A percentile compares a stretch with the other conserved stretches of the same genome.
phyloP scores from a whole-genome alignment of 148 eudicot genomes.

The Diospyros lotus region DNA sequence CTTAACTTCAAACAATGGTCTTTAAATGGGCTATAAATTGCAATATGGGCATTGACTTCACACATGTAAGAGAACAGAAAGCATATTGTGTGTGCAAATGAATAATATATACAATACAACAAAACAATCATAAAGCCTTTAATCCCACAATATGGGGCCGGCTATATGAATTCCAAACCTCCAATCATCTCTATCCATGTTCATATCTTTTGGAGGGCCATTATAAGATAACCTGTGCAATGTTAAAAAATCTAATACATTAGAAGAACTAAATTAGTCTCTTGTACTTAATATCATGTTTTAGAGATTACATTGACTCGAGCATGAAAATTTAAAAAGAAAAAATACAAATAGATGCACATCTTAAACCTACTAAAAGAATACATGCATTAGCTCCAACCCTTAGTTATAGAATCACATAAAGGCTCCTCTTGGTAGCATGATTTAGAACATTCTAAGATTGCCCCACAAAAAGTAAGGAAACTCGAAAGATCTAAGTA shows the following conservation, averaged over 20 bases:
- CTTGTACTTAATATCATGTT: not conserved
- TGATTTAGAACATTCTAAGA: not conserved
- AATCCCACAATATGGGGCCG: too few species aligned
- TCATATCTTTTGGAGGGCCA: too few species aligned
- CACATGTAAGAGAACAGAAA: not conserved
- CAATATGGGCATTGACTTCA: not conserved
- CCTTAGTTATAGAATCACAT: not conserved
- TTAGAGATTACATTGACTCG: not conserved
- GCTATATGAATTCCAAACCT: too few species aligned
- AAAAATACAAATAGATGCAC: not conserved
- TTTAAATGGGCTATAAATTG: too few species aligned
- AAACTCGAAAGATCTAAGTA: not conserved
- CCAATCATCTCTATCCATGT: too few species aligned
- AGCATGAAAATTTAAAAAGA: not conserved
- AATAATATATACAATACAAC: too few species aligned
- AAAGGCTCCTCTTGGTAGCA: not conserved
- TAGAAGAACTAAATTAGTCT: not conserved
- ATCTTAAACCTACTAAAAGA: not conserved
- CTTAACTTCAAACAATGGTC: not conserved
- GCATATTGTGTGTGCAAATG: not conserved
- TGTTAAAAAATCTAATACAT: not conserved
- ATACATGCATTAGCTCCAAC: not conserved
- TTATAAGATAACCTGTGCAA: not conserved
- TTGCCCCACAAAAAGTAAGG: not conserved
- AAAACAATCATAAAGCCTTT: too few species aligned